Evolutionary conservation across 345 rosid species (phyloP).

Genomic region (Syzygium grande): DNA sequence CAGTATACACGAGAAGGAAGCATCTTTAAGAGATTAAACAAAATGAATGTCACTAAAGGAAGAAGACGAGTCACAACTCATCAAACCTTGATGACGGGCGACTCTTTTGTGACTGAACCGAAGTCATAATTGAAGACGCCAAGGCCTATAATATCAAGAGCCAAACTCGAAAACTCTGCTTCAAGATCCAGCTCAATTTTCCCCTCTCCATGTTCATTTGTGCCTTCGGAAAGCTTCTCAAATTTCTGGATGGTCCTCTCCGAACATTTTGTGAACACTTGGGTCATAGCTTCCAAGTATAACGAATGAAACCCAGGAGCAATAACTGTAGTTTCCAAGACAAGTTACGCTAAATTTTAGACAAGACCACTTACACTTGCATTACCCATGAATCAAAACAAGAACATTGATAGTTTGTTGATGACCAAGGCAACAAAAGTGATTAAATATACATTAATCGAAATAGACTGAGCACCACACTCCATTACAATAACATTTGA

Average conservation of each 20-base stretch:
- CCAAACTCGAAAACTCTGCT: constrained; percentile 90
- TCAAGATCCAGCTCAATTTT: constrained; percentile 73
- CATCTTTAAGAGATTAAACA: not conserved
- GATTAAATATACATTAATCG: not conserved
- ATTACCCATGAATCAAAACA: not conserved
- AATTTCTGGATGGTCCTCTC: constrained; percentile 61
- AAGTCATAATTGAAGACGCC: constrained; percentile 91
- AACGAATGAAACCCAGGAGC: constrained; percentile 85
- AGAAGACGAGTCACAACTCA: not conserved
- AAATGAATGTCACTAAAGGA: not conserved
- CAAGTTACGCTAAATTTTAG: not conserved
- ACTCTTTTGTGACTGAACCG: constrained; percentile 89
- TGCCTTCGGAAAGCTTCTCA: constrained; percentile 56
- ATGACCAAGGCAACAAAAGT: not conserved
- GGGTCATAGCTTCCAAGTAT: constrained; percentile 90
- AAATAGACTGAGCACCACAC: not conserved
- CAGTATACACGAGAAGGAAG: not conserved
- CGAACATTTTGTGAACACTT: constrained; percentile 67
- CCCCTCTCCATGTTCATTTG: constrained; percentile 24
- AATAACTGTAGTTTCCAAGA: constrained; percentile 40
- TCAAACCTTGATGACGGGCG: constrained; percentile 87
- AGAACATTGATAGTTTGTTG: not conserved
- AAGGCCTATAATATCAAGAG: constrained; percentile 94
- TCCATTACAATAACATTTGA: not conserved
- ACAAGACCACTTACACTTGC: not conserved